Percentiles rank a stretch among this genome's conserved stretches.
phyloP scores from a whole-genome alignment of 805 yeast species.

The Sugiyamaella smithiae region DNA sequence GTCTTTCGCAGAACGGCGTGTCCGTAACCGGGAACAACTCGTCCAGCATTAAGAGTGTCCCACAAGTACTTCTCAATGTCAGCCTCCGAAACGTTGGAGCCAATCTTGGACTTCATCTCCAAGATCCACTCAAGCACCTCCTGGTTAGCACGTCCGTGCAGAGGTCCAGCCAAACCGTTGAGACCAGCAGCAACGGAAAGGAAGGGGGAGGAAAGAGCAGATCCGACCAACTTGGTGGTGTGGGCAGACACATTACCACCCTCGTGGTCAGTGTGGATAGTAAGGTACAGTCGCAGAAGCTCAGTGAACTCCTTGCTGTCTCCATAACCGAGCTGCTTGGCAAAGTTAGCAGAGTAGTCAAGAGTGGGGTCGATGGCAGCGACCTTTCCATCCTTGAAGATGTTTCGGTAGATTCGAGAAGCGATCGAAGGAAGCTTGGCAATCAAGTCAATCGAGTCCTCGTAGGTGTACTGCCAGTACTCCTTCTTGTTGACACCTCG shows the following conservation, averaged over 20 bases:
- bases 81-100: slow-evolving; percentile 66
- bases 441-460: slow-evolving; percentile 73
- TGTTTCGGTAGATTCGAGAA: slow-evolving; percentile 79
- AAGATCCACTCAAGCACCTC: slow-evolving; percentile 81
- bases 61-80: slow-evolving; percentile 73
- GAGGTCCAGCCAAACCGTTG: slow-evolving; percentile 84
- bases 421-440: slow-evolving; percentile 83
- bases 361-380: slow-evolving; percentile 34
- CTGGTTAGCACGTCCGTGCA: slow-evolving; percentile 86
- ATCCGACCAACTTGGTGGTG: slow-evolving; percentile 82
- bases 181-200: slow-evolving; percentile 77
- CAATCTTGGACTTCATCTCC: slow-evolving; percentile 62
- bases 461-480: slow-evolving; percentile 81
- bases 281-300: slow-evolving; percentile 74
- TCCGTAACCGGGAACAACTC: slow-evolving; percentile 88
- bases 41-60: slow-evolving; percentile 75
- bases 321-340: slow-evolving; percentile 60
- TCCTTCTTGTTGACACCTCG: slow-evolving; percentile 75
- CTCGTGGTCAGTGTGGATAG: slow-evolving; percentile 85
- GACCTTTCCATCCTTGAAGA: slow-evolving; percentile 74
- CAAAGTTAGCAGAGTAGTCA: slow-evolving; percentile 68
- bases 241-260: slow-evolving; percentile 90
- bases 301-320: slow-evolving; percentile 67
- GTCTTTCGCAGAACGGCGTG: slow-evolving; percentile 87
- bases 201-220: slow-evolving; percentile 76